A percentile compares a stretch with the other conserved stretches of the same genome.
phyloP scores from a whole-genome alignment of 176 grass and related monocot genomes.

The Triticum dicoccoides region DNA sequence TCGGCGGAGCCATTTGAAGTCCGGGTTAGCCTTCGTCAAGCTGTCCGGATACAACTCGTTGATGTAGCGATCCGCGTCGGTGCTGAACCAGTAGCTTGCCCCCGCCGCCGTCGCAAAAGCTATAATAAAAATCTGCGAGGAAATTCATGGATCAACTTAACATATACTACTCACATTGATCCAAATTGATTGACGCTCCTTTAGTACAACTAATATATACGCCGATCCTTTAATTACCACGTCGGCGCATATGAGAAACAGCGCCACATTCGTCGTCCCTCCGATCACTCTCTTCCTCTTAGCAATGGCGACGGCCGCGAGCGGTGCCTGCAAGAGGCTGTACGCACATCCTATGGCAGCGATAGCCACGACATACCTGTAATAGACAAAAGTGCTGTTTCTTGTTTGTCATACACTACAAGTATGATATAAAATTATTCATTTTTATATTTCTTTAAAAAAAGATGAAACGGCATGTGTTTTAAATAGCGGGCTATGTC shows the following conservation, averaged over 20 bases:
- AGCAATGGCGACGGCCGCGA: background rate
- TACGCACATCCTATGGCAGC: conserved; percentile 29
- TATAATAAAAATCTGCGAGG: background rate
- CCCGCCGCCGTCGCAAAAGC: background rate
- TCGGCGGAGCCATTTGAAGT: background rate
- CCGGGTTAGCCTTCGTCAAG: background rate
- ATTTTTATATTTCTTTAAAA: no score
- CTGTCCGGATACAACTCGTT: background rate
- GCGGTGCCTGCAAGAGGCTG: conserved; percentile 7
- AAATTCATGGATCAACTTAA: no score
- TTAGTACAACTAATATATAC: no score
- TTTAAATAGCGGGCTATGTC: no score
- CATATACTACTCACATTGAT: no score
- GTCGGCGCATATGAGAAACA: conserved; percentile 4
- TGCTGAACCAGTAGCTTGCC: conserved; percentile 1
- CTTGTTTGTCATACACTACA: no score
- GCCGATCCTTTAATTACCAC: background rate
- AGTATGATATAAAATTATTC: no score
- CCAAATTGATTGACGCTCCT: no score
- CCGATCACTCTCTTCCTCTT: background rate
- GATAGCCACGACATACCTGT: conserved; percentile 27
- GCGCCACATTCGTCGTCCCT: background rate
- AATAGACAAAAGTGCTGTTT: background rate
- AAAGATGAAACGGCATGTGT: no score
- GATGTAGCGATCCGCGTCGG: background rate